A percentile compares a stretch with the other conserved stretches of the same genome.
These are phyloP conservation scores for Prunus mume DNA, from an alignment of 306 rosid species.

Conservation along the genomic window DNA sequence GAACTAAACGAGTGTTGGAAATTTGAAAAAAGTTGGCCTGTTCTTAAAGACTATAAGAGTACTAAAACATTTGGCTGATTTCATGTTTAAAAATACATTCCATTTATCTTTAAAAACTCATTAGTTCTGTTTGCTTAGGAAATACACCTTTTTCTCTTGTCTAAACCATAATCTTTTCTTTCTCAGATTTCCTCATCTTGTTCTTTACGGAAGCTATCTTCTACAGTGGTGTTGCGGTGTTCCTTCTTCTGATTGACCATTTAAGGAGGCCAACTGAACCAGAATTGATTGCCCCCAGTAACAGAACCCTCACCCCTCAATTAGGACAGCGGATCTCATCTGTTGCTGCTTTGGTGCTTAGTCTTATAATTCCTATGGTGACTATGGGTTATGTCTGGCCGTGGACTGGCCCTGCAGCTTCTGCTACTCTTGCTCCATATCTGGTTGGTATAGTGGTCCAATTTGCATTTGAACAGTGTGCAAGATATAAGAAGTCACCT, in stretches of 20 bases:
- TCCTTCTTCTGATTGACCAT: conserved; percentile 65
- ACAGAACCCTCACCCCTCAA: conserved; percentile 41
- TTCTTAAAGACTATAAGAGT: background rate
- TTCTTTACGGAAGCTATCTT: conserved; percentile 97
- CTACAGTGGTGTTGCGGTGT: conserved; percentile 83
- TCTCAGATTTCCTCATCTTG: conserved; percentile 94
- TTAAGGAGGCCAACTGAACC: conserved; percentile 53
- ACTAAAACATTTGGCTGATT: background rate
- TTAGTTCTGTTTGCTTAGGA: background rate
- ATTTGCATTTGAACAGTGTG: conserved; percentile 95
- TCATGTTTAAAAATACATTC: background rate
- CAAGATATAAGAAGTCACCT: conserved; percentile 74
- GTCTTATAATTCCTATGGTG: conserved; percentile 93
- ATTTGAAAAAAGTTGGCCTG: background rate
- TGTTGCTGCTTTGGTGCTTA: conserved; percentile 77
- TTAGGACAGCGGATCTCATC: conserved; percentile 74
- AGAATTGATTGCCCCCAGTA: conserved; percentile 30
- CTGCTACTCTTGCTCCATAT: conserved; percentile 98
- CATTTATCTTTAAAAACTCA: background rate
- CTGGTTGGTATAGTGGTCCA: conserved; percentile 95
- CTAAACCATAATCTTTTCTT: conserved; percentile 24
- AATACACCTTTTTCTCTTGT: conserved; percentile 18
- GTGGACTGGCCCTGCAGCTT: conserved; percentile 99
- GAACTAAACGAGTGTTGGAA: background rate
- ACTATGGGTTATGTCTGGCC: conserved; percentile 99